Evolutionary conservation across 805 yeast genomes (phyloP).

Genomic region (Pichia nakasei): DNA sequence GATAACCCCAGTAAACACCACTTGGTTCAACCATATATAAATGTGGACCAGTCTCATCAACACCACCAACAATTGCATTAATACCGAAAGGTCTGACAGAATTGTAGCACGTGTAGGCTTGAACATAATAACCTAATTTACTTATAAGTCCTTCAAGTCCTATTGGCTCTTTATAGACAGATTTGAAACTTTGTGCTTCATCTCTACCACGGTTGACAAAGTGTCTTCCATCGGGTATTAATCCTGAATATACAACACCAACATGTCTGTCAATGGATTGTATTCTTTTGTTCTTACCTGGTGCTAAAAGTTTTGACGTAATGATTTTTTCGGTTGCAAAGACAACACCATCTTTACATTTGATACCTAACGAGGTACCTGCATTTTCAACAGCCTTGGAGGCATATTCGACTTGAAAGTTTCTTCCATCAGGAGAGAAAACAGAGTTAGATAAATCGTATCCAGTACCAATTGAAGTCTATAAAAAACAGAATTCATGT

Average conservation of each 20-base stretch:
- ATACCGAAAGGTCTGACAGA: slow-evolving; percentile 98
- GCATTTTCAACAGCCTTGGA: slow-evolving; percentile 96
- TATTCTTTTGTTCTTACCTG: slow-evolving; percentile 81
- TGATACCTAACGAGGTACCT: slow-evolving; percentile 89
- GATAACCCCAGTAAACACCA: slow-evolving; percentile 96
- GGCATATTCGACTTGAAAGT: slow-evolving; percentile 97
- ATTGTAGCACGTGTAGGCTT: slow-evolving; percentile 90
- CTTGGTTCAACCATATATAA: slow-evolving; percentile 96
- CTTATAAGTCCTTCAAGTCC: slow-evolving; percentile 77
- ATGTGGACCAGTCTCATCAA: slow-evolving; percentile 78
- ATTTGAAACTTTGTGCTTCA: slow-evolving; percentile 75
- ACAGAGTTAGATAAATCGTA: slow-evolving; percentile 97
- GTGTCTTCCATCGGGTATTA: slow-evolving; percentile 94
- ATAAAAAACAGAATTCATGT: background rate
- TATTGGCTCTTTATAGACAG: slow-evolving; percentile 65
- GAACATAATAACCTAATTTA: slow-evolving; percentile 84
- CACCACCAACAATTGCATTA: slow-evolving; percentile 87
- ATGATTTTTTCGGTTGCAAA: slow-evolving; percentile 93
- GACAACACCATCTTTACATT: slow-evolving; percentile 89
- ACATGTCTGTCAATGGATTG: slow-evolving; percentile 90
- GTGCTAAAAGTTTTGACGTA: slow-evolving; percentile 78
- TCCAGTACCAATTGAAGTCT: slow-evolving; percentile 95
- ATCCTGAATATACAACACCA: slow-evolving; percentile 92
- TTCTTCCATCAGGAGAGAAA: slow-evolving; percentile 87
- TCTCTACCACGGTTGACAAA: slow-evolving; percentile 87